phyloP scores from a whole-genome alignment of 495 filamentous ascomycete species.

The Ascobolus immersus region DNA sequence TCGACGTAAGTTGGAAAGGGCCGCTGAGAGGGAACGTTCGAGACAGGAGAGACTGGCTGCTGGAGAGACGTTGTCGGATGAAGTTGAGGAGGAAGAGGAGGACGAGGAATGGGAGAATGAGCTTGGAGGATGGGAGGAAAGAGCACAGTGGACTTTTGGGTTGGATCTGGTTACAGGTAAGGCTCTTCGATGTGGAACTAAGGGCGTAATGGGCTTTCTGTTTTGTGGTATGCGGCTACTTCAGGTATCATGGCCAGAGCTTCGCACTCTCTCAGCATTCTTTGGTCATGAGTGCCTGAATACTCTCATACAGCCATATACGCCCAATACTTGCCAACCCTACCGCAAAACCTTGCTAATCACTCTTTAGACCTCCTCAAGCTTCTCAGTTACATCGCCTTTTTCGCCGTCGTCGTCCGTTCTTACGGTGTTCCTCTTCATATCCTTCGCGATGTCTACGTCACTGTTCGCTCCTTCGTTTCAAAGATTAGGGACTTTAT shows the following conservation, averaged over 20 bases:
- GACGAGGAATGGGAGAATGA: conserved; percentile 78
- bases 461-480: conserved; percentile 74
- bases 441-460: conserved; percentile 80
- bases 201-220: too few species aligned
- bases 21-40: conserved; percentile 33
- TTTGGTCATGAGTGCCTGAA: neutral
- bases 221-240: too few species aligned
- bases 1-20: conserved; percentile 35
- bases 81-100: conserved; percentile 21
- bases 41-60: conserved; percentile 25
- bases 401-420: conserved; percentile 75
- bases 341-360: conserved; percentile 8
- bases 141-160: conserved; percentile 76
- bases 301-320: neutral
- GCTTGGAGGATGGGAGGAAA: conserved; percentile 89
- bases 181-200: too few species aligned
- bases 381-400: conserved; percentile 61
- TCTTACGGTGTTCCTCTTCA: conserved; percentile 93
- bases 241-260: too few species aligned
- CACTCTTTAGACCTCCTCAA: conserved; percentile 35
- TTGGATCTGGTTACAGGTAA: conserved; percentile 62
- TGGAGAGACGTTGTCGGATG: conserved; percentile 21
- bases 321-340: conserved; percentile 3
- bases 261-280: neutral
- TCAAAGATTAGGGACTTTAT: conserved; percentile 69